Percentiles rank a stretch among this genome's conserved stretches.
phyloP scores from a whole-genome alignment of 306 rosid species.

The Adenanthera pavonina region DNA sequence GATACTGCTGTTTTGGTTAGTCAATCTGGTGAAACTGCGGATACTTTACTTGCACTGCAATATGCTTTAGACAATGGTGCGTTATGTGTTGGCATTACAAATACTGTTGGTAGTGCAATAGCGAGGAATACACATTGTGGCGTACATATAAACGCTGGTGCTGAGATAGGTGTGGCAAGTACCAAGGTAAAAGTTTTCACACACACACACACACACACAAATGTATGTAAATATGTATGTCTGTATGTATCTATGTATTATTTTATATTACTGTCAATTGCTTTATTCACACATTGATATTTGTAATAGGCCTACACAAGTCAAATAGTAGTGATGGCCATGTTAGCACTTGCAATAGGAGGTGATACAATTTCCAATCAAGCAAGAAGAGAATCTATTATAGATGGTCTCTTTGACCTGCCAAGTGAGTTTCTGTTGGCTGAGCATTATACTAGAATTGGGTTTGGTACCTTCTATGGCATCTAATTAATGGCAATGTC shows the following conservation, averaged over 20 bases:
- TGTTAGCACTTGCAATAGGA: constrained; percentile 94
- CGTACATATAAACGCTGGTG: constrained; percentile 96
- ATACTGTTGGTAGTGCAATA: constrained; percentile 92
- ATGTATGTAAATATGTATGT: neutral
- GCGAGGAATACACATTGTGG: constrained; percentile 98
- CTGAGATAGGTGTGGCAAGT: constrained; percentile 99
- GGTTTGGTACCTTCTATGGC: constrained; percentile 1
- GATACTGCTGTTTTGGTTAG: constrained; percentile 97
- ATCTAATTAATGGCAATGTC: neutral
- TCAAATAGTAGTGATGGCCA: constrained; percentile 98
- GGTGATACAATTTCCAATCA: constrained; percentile 86
- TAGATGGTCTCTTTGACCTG: constrained; percentile 86
- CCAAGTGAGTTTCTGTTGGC: constrained; percentile 72
- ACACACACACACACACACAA: neutral
- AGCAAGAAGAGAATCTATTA: constrained; percentile 84
- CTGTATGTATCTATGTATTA: neutral
- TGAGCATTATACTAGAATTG: constrained; percentile 26
- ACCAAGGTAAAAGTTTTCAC: constrained; percentile 72
- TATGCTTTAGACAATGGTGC: constrained; percentile 98
- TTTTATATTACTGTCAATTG: constrained; percentile 29
- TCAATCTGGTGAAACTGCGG: constrained; percentile 99
- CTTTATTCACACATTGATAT: constrained; percentile 33
- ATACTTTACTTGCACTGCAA: constrained; percentile 84
- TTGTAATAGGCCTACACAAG: constrained; percentile 88
- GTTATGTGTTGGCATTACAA: constrained; percentile 93